Conservation (phyloP, 2,329 filamentous ascomycete genomes). For the Mycocentrospora acerina region DNA sequence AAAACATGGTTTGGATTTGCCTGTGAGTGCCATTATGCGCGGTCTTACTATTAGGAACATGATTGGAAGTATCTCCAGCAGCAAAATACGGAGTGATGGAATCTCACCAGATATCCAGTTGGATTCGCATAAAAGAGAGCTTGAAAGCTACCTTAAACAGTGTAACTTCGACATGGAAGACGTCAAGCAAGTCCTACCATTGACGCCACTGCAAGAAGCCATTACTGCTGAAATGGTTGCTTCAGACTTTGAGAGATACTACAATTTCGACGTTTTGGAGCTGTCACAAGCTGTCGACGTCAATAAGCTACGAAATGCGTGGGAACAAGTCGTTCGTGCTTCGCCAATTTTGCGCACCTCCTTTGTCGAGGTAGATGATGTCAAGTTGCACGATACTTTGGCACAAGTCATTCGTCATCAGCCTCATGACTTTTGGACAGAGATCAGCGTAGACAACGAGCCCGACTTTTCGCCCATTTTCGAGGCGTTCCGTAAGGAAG, state of each 20-base stretch:
- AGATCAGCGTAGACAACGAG: conserved; percentile 16
- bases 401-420: conserved; percentile 55
- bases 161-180: conserved; percentile 36
- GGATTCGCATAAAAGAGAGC: conserved; percentile 19
- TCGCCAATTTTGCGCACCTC: conserved; percentile 75
- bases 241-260: conserved; percentile 75
- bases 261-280: conserved; percentile 78
- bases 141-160: conserved; percentile 46
- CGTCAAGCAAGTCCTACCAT: conserved; percentile 66
- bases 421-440: conserved; percentile 39
- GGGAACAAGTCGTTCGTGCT: conserved; percentile 58
- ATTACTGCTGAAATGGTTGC: conserved; percentile 81
- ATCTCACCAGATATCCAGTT: conserved; percentile 15
- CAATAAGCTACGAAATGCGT: conserved; percentile 60
- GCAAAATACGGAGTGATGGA: background rate
- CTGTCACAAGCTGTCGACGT: conserved; percentile 59
- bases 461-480: conserved; percentile 36
- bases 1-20: conserved; percentile 59
- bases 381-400: conserved; percentile 56
- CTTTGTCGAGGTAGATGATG: conserved; percentile 68
- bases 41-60: conserved; percentile 68
- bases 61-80: conserved; percentile 28
- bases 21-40: conserved; percentile 77
- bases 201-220: conserved; percentile 82
- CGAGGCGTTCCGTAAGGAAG: conserved; percentile 40